Conservation (phyloP, 2,329 filamentous ascomycete genomes). For the Aspergillus sp. region DNA sequence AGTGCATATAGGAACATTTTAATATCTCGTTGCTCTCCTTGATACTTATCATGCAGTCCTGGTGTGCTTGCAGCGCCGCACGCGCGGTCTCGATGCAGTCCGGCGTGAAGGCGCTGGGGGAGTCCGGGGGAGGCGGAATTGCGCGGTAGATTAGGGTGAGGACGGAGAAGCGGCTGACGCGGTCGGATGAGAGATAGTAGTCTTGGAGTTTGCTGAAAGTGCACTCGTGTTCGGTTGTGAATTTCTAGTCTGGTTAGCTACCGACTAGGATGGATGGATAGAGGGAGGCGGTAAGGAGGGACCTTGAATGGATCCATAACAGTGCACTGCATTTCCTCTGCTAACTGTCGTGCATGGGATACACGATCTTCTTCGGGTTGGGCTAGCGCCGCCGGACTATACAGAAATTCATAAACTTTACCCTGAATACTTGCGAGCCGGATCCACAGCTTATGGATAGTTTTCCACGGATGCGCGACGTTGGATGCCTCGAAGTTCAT, state of each 20-base stretch:
- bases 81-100: conserved; percentile 34
- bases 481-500: conserved; percentile 14
- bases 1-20: conserved; percentile 31
- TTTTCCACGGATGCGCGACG: conserved; percentile 32
- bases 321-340: conserved; percentile 19
- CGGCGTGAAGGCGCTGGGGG: conserved; percentile 25
- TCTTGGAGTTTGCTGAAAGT: conserved; percentile 20
- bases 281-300: neutral
- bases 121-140: conserved; percentile 25
- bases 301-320: conserved; percentile 28
- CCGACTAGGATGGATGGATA: neutral
- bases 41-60: conserved; percentile 21
- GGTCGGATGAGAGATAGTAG: conserved; percentile 25
- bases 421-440: conserved; percentile 52
- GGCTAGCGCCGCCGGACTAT: conserved; percentile 31
- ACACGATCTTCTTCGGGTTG: conserved; percentile 21
- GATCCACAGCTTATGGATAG: conserved; percentile 50
- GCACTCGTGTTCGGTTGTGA: conserved; percentile 7
- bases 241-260: neutral
- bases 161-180: conserved; percentile 30
- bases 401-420: conserved; percentile 53
- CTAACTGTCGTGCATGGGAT: conserved; percentile 22
- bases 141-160: conserved; percentile 36
- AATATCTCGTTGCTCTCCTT: conserved; percentile 20
- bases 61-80: conserved; percentile 27